Percentiles rank a stretch among this genome's conserved stretches.
Conservation (phyloP, 305 asterid species). For the Solanum hybrid region DNA sequence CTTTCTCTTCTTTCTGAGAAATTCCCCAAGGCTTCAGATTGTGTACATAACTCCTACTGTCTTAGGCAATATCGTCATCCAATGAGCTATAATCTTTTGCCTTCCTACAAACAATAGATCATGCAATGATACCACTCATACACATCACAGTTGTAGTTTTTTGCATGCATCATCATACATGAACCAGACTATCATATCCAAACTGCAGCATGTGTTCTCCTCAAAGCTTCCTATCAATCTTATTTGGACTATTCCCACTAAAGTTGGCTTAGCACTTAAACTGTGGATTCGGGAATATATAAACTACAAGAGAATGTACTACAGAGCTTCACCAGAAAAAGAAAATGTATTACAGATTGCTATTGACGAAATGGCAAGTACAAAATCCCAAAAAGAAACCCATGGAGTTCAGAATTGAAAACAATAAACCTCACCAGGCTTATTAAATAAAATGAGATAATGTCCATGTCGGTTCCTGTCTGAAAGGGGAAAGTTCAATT, state of each 20-base stretch:
- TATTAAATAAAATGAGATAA: not conserved
- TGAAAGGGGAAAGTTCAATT: not conserved
- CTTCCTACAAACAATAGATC: not conserved
- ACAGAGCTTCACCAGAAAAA: not conserved
- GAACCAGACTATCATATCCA: not conserved
- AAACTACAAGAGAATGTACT: not conserved
- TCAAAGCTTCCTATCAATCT: not conserved
- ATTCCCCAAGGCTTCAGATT: not conserved
- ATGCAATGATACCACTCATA: not conserved
- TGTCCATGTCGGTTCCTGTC: not conserved
- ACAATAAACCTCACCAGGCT: not conserved
- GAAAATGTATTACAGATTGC: not conserved
- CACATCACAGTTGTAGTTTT: not conserved
- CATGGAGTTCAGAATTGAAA: not conserved
- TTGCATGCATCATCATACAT: not conserved
- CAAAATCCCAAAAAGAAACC: not conserved
- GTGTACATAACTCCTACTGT: not conserved
- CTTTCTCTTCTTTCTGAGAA: not conserved
- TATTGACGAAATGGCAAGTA: not conserved
- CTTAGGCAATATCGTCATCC: not conserved
- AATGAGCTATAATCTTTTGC: not conserved
- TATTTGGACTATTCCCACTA: not conserved
- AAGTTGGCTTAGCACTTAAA: not conserved
- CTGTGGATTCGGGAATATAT: not conserved
- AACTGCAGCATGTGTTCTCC: not conserved